phyloP scores from a whole-genome alignment of 176 grass and related monocot species.

The Ensete ventricosum region DNA sequence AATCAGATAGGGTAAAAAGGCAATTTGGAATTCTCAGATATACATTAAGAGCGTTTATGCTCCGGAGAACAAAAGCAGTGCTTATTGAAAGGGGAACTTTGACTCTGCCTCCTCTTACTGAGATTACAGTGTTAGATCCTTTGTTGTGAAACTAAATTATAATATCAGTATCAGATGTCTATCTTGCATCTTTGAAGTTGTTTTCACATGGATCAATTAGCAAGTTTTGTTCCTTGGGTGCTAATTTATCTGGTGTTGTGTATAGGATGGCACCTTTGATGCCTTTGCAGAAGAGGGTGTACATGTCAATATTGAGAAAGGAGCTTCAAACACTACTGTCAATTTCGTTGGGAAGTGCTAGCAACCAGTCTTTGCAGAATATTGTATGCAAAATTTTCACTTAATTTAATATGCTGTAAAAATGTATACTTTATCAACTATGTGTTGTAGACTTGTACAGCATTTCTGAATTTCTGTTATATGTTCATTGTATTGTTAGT shows the following conservation, averaged over 20 bases:
- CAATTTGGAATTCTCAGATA: slow-evolving; percentile 79
- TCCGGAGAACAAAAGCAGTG: slow-evolving; percentile 68
- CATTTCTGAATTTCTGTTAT: no score
- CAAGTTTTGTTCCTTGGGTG: not conserved
- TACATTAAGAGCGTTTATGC: slow-evolving; percentile 87
- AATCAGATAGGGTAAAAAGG: slow-evolving; percentile 42
- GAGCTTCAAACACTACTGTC: slow-evolving; percentile 88
- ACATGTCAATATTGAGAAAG: slow-evolving; percentile 69
- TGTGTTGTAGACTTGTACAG: no score
- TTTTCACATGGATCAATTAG: no score
- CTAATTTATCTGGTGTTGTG: not conserved
- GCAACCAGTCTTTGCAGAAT: slow-evolving; percentile 77
- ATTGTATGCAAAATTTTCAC: slow-evolving; percentile 48
- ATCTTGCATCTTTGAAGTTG: no score
- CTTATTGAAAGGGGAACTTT: slow-evolving; percentile 66
- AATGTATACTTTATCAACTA: no score
- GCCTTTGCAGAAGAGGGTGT: slow-evolving; percentile 78
- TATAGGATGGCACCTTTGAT: slow-evolving; percentile 71
- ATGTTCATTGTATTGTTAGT: no score
- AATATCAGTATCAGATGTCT: slow-evolving; percentile 3
- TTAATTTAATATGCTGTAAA: no score
- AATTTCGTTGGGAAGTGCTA: slow-evolving; percentile 48
- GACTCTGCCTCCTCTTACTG: slow-evolving; percentile 66
- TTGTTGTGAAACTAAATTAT: slow-evolving; percentile 14
- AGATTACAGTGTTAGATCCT: slow-evolving; percentile 75